Evolutionary conservation across 495 filamentous ascomycete species (phyloP).

Genomic region (Neurospora sublineolata): DNA sequence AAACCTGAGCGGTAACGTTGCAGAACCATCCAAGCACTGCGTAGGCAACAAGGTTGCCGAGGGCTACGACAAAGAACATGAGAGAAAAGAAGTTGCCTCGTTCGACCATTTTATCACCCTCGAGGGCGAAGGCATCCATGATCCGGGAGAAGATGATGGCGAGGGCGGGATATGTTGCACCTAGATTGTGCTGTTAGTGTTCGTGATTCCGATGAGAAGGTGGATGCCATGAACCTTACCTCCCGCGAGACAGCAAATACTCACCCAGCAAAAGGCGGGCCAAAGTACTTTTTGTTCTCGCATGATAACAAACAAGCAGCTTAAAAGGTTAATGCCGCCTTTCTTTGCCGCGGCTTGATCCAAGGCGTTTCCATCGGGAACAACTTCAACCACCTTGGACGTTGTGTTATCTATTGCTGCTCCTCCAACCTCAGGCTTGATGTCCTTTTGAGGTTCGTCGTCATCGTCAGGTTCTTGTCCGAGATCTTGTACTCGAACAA

Average conservation of each 20-base stretch:
- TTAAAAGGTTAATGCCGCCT: conserved; percentile 15
- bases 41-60: conserved; percentile 32
- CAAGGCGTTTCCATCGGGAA: conserved; percentile 6
- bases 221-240: conserved; percentile 5
- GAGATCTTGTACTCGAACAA: conserved; percentile 38
- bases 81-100: conserved; percentile 40
- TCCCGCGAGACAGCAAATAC: conserved; percentile 10
- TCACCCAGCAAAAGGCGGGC: conserved; percentile 16
- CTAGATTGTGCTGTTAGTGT: conserved; percentile 6
- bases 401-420: conserved; percentile 18
- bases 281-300: conserved; percentile 24
- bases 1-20: conserved; percentile 25
- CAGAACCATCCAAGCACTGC: conserved; percentile 31
- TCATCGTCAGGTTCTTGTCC: conserved; percentile 9
- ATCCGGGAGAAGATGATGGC: conserved; percentile 22
- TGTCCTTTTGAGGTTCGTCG: neutral
- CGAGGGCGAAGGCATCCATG: conserved; percentile 19
- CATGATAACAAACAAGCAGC: conserved; percentile 28
- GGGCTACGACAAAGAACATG: conserved; percentile 44
- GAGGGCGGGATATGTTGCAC: conserved; percentile 22
- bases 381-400: conserved; percentile 16
- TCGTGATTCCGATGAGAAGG: neutral
- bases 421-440: conserved; percentile 19
- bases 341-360: conserved; percentile 3
- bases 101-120: conserved; percentile 8